Percentiles rank a stretch among this genome's conserved stretches.
phyloP scores from a whole-genome alignment of 225 moss, liverwort and hornwort species.

The Ulota crispa region DNA sequence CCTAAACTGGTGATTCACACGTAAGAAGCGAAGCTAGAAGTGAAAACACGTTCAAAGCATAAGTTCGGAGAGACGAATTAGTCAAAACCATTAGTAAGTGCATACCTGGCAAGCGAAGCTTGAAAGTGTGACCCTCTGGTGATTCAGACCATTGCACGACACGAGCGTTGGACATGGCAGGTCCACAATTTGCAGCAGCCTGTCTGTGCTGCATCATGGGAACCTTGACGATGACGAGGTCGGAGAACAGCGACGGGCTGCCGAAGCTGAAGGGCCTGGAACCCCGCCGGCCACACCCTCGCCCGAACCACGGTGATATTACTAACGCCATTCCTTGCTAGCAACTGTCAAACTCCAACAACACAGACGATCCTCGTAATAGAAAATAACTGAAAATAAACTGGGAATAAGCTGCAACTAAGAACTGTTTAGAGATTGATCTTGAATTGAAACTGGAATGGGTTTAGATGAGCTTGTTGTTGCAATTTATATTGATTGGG shows the following conservation, averaged over 20 bases:
- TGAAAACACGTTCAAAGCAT: too few relatives aligned
- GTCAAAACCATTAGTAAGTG: too few relatives aligned
- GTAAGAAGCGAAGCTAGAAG: too few relatives aligned
- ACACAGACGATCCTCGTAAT: background rate
- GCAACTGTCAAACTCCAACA: too few relatives aligned
- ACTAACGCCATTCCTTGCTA: slow-evolving; percentile 24
- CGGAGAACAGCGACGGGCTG: slow-evolving; percentile 33
- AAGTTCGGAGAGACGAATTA: too few relatives aligned
- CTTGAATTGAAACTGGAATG: slow-evolving; percentile 6
- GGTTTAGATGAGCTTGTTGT: background rate
- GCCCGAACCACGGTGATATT: slow-evolving; percentile 39
- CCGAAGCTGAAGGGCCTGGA: slow-evolving; percentile 26
- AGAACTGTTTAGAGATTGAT: background rate
- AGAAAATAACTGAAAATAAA: background rate
- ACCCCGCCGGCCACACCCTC: slow-evolving; percentile 26
- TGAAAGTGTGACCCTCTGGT: slow-evolving; percentile 33
- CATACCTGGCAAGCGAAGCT: slow-evolving; percentile 31
- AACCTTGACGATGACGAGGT: slow-evolving; percentile 39
- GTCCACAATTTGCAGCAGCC: background rate
- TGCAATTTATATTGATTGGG: slow-evolving; percentile 12
- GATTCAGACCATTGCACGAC: slow-evolving; percentile 38
- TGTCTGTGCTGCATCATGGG: slow-evolving; percentile 24
- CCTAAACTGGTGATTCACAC: too few relatives aligned
- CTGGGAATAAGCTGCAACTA: background rate
- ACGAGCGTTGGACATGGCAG: slow-evolving; percentile 24